A percentile compares a stretch with the other conserved stretches of the same genome.
phyloP scores from a whole-genome alignment of 345 rosid species.

The Rhodamnia rubescens region DNA sequence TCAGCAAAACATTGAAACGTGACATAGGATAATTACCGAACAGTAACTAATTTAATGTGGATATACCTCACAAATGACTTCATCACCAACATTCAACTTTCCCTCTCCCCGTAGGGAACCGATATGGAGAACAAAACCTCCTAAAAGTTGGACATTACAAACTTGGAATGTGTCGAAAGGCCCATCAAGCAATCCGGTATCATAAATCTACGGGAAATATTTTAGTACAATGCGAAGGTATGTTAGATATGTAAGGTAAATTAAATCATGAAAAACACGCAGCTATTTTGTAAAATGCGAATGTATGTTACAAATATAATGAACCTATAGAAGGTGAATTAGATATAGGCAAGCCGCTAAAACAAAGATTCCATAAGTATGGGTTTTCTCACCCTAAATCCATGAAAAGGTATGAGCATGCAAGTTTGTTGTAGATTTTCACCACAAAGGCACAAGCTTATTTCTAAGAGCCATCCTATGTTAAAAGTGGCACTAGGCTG shows the following conservation, averaged over 20 bases:
- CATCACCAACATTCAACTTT: slow-evolving; percentile 52
- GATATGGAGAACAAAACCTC: slow-evolving; percentile 88
- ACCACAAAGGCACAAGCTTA: neutral
- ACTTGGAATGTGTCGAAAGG: slow-evolving; percentile 69
- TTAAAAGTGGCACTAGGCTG: neutral
- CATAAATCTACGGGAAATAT: slow-evolving; percentile 48
- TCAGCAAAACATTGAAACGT: neutral
- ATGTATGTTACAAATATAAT: neutral
- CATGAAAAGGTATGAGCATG: neutral
- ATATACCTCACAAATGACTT: slow-evolving; percentile 70
- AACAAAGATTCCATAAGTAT: neutral
- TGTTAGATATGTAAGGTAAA: neutral
- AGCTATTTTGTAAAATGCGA: neutral
- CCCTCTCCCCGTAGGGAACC: slow-evolving; percentile 45
- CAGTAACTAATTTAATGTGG: neutral
- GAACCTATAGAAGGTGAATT: neutral
- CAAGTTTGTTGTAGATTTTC: neutral
- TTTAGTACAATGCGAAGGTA: slow-evolving; percentile 9
- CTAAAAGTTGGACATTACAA: slow-evolving; percentile 74
- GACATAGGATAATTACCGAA: neutral
- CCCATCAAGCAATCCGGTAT: slow-evolving; percentile 68
- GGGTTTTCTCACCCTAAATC: neutral
- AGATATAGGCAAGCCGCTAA: neutral
- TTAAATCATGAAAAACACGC: neutral
- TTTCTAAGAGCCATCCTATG: neutral